Evolutionary conservation across 495 filamentous ascomycete species (phyloP).

Genomic region (Daldinia loculata): DNA sequence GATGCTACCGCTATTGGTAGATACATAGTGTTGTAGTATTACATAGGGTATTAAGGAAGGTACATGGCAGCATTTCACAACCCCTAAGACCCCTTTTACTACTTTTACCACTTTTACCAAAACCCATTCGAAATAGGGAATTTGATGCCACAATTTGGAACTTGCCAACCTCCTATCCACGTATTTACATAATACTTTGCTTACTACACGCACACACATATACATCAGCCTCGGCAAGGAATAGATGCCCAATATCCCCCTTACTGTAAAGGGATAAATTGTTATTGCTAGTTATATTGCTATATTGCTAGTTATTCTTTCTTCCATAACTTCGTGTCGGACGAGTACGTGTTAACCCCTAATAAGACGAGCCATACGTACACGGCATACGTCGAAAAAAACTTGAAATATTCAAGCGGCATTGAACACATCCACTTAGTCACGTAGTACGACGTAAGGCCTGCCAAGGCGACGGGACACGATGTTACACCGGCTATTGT

Average conservation of each 20-base stretch:
- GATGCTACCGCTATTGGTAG: conserved; percentile 28
- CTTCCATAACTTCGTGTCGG: not conserved
- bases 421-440: not conserved
- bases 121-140: not conserved
- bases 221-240: not conserved
- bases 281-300: not conserved
- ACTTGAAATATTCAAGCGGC: not conserved
- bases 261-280: not conserved
- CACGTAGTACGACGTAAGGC: not conserved
- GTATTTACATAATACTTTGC: not conserved
- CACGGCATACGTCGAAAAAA: not conserved
- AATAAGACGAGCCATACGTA: not conserved
- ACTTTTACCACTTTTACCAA: not conserved
- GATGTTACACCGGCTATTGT: conserved; percentile 34
- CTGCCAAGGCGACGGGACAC: conserved; percentile 17
- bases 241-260: not conserved
- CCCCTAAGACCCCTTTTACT: no score
- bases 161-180: not conserved
- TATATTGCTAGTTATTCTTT: not conserved
- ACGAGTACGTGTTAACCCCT: not conserved
- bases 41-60: not conserved
- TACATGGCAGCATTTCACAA: not conserved
- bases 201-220: no score
- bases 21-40: no score
- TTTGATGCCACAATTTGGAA: not conserved